Percentiles rank a stretch among this genome's conserved stretches.
Evolutionary conservation across 495 filamentous ascomycete genomes (phyloP).

Genomic region (Aspergillus carlsbadensis): DNA sequence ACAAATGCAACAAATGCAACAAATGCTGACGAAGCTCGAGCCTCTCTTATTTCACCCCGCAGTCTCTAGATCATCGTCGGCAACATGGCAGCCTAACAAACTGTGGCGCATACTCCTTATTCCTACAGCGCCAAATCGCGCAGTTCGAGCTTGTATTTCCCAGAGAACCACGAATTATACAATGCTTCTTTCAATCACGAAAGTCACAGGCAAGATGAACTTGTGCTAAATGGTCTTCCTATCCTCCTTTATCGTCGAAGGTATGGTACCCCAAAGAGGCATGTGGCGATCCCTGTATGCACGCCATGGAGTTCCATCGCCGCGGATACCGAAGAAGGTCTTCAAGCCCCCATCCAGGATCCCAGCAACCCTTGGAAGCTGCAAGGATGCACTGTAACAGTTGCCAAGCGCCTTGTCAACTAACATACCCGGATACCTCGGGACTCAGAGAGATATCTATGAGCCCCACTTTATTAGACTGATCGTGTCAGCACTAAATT

Average conservation of each 20-base stretch:
- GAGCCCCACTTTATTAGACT: no score
- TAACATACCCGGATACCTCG: no score
- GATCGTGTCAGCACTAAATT: no score
- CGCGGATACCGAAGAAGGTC: no score
- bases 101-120: constrained; percentile 48
- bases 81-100: constrained; percentile 56
- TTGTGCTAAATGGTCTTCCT: constrained; percentile 38
- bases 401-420: no score
- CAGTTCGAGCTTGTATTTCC: constrained; percentile 49
- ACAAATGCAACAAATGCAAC: no score
- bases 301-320: constrained; percentile 33
- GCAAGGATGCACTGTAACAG: no score
- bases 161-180: constrained; percentile 61
- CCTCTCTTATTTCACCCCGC: constrained; percentile 43
- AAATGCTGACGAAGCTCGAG: constrained; percentile 47
- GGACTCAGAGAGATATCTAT: no score
- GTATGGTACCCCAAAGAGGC: constrained; percentile 36
- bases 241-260: constrained; percentile 44
- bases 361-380: no score
- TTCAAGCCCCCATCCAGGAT: no score
- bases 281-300: constrained; percentile 52
- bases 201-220: constrained; percentile 44
- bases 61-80: constrained; percentile 54
- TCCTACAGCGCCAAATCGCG: constrained; percentile 45
- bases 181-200: constrained; percentile 37